Evolutionary conservation across 1,139 yeast species (phyloP), one percentile per base, ranked within the genome.

Genomic region (Lodderomyces oxycetoniae): DNA sequence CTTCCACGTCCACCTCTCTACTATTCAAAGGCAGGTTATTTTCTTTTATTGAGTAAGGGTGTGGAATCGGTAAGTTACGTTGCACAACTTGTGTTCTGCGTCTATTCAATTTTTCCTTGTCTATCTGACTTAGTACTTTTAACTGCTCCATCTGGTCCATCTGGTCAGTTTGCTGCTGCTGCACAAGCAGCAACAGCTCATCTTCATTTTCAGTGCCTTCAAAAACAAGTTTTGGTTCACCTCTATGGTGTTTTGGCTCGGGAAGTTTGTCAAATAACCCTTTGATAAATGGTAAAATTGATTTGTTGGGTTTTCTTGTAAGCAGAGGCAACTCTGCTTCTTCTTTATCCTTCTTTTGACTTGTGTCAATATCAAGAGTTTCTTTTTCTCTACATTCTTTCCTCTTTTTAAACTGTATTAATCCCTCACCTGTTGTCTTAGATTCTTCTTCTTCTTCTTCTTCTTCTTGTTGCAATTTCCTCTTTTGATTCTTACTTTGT

Each of bases 71-170:
- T n/a, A 80, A 58, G 0, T 62, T 69, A 31, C 55, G 50, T 42
- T 74, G 77, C 0, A 77, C 54, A 0, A 64, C 81, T 41, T 64
- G 71, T 0, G 86, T 74, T 33, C 72, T 49, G 35, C 74, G 50
- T 11, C 55, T 42, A 32, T 54, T 51, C 2, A 59, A 53, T 34
- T 52, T 53, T 33, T 56, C 60, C 12, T 49, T 59, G 14, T 55
- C 60, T 3, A 60, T 49, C 37, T 52, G 50, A 19, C 51, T 48
- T 26, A 61, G 43, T 2, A 59, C 40, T 33, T 56, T 56, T 28
- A 60, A 40, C 24, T 52, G 48, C 32, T 56, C 61, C 1, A 57
- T 57, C 8, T 45, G 42, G 23, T 60, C 60, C 2, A 23, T 29
- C 4, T 24, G 28, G 19, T 38, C 40, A 3, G 39, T 6, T 2